Evolutionary conservation across 208 protist genomes (phyloP), one percentile per base, ranked within the genome.

Genomic region (Leishmania lainsoni): DNA sequence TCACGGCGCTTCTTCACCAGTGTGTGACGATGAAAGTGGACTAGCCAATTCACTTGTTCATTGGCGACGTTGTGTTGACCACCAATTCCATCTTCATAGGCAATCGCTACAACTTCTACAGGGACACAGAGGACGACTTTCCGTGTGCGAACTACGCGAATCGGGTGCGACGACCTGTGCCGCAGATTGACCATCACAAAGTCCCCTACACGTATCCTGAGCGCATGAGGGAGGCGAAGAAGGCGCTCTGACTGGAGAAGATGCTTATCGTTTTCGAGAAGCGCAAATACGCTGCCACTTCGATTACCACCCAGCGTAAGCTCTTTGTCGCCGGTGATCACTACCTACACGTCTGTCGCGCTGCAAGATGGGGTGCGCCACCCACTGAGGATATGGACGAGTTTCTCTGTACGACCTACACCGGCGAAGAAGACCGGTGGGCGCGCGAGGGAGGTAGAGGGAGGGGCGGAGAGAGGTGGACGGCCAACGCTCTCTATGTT

Each of bases 261-360:
- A 87, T 98, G 29, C 96, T 95, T 17, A 88, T 98, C 51, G 98
- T 98, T 72, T 97, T 93, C 79, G 97, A 99, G 83, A 97, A 94
- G 70, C 89, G 90, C 12, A 79, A 90, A 56, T 89, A 94, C 26
- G 88, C 85, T 17, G 89, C 94, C 75, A 87, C 98, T 78, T 87
- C 89, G 1, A 91, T 94, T 54, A 89, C 97, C 76, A 92, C 98
- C 78, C 97, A 97, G 91, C 93, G 95, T 51, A 98, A 98, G 80
- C 80, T 92, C 71, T 86, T 81, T 54, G 82, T 81, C 9, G 75
- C 72, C 76, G 73, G 82, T 79, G 54, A 76, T 86, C 61, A 86
- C 75, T 14, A 51, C 81, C 39, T 66, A 69, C 35, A 80, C 61
- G 16, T 77, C 81, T 51, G 78, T 82, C 12, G 74, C 78, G 26